Base-by-base conservation (phyloP, 148 eudicot genomes). In the Vaccinium corymbosum region DNA sequence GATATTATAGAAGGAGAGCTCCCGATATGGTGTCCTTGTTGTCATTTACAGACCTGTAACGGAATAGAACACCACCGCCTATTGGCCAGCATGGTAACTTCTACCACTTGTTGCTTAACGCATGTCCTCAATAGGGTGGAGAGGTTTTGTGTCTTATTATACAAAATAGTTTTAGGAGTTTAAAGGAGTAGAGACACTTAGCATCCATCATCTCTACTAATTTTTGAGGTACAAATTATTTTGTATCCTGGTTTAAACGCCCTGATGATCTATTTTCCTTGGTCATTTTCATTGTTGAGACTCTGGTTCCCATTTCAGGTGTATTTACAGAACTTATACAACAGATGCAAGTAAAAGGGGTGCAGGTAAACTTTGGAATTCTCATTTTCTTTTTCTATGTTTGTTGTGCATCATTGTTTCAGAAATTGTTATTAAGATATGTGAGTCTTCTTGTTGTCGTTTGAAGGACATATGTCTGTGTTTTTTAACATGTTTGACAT, bases 281-380 rank as follows among this genome's bases (percentile, higher is more conserved):
- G 20, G 20, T 71, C 35, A 25, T 76, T 66, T 79, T 83, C 4
- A 20, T 22, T 46, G 57, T 13, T 76, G 85, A 80, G 22, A 80
- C 48, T 61, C 49, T 82, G 48, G 51, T 68, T 89, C 85, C 72
- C 42, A 75, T 85, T 89, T 76, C 93, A 97, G 99, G 99, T 89
- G 99, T 97, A 83, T 97, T 97, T 83, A 97, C 99, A 0, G 99
- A 97, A 88, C 98, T 97, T 82, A 92, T 97, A 87, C 99, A 97
- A 85, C 98, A 95, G 89, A 94, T 97, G 99, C 96, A 95, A 91
- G 99, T 97, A 82, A 95, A 97, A 92, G 98, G 98, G 72, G 91
- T 94, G 70, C 98, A 95, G 99, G 99, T 96, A 89, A 86, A 59
- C 25, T 12, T 52, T 13, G 32, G 50, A 42, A 53, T 42, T 74